These are phyloP conservation scores for Sporothrix protearum DNA, from an alignment of 2,329 filamentous ascomycete genomes.

Conservation along the genomic window DNA sequence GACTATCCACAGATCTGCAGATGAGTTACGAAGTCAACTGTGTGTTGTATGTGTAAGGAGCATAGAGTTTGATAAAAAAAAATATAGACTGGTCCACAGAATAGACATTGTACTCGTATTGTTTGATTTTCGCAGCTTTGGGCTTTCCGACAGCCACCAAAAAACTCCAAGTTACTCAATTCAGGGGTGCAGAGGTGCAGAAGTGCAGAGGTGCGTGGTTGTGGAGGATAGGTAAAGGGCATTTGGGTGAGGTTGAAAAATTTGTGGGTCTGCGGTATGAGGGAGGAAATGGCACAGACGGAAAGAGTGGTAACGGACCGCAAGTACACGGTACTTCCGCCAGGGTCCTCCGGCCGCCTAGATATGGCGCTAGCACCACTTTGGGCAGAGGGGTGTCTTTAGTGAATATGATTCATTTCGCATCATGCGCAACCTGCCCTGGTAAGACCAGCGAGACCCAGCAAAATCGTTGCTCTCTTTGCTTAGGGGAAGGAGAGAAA, in stretches of 20 bases:
- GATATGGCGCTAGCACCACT: conserved; percentile 3
- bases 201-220: too few relatives aligned
- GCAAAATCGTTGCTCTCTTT: not conserved
- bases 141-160: not conserved
- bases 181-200: not conserved
- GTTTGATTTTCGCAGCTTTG: not conserved
- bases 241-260: not conserved
- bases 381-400: conserved; percentile 20
- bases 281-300: not conserved
- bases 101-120: not conserved
- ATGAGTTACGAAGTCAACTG: too few relatives aligned
- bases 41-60: not conserved
- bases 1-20: not conserved
- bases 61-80: too few relatives aligned
- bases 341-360: not conserved
- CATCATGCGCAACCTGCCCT: conserved; percentile 21
- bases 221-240: not conserved
- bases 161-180: not conserved
- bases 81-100: not conserved
- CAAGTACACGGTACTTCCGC: not conserved
- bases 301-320: not conserved
- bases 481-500: not conserved
- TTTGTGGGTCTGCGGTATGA: not conserved
- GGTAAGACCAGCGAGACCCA: not conserved
- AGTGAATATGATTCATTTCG: conserved; percentile 29